These are phyloP conservation scores for Penicillium fimorum DNA, from an alignment of 495 filamentous ascomycete species.

Conservation along the genomic window DNA sequence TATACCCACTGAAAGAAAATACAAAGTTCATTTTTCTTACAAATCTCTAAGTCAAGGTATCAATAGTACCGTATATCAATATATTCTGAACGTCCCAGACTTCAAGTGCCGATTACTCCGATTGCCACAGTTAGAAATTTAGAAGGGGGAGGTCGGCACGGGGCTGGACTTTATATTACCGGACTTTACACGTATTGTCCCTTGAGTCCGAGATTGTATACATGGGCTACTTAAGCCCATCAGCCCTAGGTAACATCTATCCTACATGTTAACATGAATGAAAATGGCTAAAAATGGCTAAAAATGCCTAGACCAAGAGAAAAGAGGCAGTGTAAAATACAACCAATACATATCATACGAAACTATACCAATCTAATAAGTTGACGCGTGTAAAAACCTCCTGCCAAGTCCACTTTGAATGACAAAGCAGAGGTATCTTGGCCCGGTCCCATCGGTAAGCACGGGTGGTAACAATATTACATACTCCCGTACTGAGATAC, in stretches of 20 bases:
- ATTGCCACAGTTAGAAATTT: constrained; percentile 32
- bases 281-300: not conserved
- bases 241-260: not conserved
- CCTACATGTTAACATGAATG: not conserved
- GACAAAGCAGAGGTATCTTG: constrained; percentile 6
- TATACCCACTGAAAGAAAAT: not conserved
- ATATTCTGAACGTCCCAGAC: not conserved
- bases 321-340: not conserved
- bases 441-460: constrained; percentile 5
- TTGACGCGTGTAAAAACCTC: constrained; percentile 10
- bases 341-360: not conserved
- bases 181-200: constrained; percentile 11
- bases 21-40: not conserved
- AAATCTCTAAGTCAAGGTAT: not conserved
- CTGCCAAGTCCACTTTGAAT: not conserved
- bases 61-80: not conserved
- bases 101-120: constrained; percentile 11
- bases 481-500: constrained; percentile 5
- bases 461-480: constrained; percentile 7
- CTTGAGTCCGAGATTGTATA: constrained; percentile 9
- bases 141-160: constrained; percentile 13
- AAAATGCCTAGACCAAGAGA: not conserved
- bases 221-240: constrained; percentile 3
- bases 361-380: not conserved
- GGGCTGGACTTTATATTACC: constrained; percentile 14